Evolutionary conservation across 768 basidiomycete species (phyloP).

Genomic region (Pulveroboletus sp.): DNA sequence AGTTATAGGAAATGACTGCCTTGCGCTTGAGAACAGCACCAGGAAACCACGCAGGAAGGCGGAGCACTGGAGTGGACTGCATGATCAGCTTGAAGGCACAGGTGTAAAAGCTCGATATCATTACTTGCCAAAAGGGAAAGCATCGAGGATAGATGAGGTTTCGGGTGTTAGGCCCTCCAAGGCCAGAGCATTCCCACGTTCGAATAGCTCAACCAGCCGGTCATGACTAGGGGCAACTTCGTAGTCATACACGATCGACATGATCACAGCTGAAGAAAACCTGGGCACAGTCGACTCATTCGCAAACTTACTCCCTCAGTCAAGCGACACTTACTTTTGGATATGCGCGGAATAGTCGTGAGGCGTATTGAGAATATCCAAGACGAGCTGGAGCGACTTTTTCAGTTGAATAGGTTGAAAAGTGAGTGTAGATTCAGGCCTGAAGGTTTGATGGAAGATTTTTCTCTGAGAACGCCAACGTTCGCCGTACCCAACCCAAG

Average conservation of each 20-base stretch:
- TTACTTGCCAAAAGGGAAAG: slow-evolving; percentile 24
- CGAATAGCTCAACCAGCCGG: slow-evolving; percentile 36
- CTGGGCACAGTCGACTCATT: slow-evolving; percentile 11
- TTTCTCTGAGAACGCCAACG: slow-evolving; percentile 22
- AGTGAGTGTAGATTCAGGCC: slow-evolving; percentile 10
- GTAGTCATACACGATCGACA: slow-evolving; percentile 41
- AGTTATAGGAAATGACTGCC: slow-evolving; percentile 8
- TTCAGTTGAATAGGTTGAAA: slow-evolving; percentile 19
- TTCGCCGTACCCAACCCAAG: slow-evolving; percentile 19
- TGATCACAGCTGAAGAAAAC: slow-evolving; percentile 34
- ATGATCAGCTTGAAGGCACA: not conserved
- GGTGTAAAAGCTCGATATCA: not conserved
- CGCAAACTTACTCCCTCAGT: not conserved
- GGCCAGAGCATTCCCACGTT: slow-evolving; percentile 26
- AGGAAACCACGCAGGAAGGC: slow-evolving; percentile 24
- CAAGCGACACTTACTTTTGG: slow-evolving; percentile 3
- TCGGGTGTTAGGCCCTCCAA: slow-evolving; percentile 17
- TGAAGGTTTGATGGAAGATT: slow-evolving; percentile 23
- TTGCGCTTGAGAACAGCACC: slow-evolving; percentile 26
- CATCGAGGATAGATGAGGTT: slow-evolving; percentile 9
- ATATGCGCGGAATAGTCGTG: slow-evolving; percentile 3
- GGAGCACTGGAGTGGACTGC: slow-evolving; percentile 19
- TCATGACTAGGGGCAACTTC: slow-evolving; percentile 35
- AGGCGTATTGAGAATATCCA: slow-evolving; percentile 13
- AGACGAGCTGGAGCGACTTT: slow-evolving; percentile 17